Conservation (phyloP, 805 yeast genomes). For the Starmerella powellii region DNA sequence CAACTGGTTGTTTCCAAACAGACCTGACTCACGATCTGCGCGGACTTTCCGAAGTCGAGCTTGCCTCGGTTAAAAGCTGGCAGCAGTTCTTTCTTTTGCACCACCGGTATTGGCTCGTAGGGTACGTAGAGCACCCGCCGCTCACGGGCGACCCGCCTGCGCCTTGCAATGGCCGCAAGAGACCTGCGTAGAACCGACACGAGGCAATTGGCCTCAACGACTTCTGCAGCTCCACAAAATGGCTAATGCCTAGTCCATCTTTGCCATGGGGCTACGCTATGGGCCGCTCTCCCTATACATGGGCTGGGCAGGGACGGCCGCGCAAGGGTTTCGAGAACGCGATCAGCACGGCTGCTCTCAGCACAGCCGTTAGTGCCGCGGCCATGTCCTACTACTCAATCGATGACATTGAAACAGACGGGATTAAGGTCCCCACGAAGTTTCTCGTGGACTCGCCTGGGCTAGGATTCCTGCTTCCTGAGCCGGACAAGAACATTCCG, state of each 20-base stretch:
- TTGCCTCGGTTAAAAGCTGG: slow-evolving; percentile 40
- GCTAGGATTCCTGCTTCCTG: slow-evolving; percentile 68
- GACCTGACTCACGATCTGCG: slow-evolving; percentile 57
- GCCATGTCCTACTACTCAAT: slow-evolving; percentile 27
- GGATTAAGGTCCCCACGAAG: slow-evolving; percentile 57
- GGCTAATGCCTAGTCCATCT: too few species aligned
- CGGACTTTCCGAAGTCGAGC: slow-evolving; percentile 41
- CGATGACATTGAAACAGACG: slow-evolving; percentile 31
- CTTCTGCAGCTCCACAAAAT: too few species aligned
- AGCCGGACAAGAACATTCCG: not conserved
- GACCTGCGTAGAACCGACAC: slow-evolving; percentile 8
- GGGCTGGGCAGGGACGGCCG: too few species aligned
- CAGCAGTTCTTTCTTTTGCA: slow-evolving; percentile 37
- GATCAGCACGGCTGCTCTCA: too few species aligned
- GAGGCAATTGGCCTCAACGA: too few species aligned
- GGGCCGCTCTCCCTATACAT: too few species aligned
- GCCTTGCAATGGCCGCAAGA: slow-evolving; percentile 31
- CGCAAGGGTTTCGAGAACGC: not conserved
- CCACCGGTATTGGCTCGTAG: slow-evolving; percentile 50
- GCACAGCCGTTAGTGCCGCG: too few species aligned
- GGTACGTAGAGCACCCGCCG: slow-evolving; percentile 39
- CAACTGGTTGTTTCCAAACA: slow-evolving; percentile 55
- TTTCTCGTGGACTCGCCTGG: slow-evolving; percentile 73
- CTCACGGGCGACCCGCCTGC: slow-evolving; percentile 40
- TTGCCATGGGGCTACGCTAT: too few species aligned